Percentiles rank a stretch among this genome's conserved stretches.
Conservation (phyloP, 257 asterid genomes). For the Primulina eburnea region DNA sequence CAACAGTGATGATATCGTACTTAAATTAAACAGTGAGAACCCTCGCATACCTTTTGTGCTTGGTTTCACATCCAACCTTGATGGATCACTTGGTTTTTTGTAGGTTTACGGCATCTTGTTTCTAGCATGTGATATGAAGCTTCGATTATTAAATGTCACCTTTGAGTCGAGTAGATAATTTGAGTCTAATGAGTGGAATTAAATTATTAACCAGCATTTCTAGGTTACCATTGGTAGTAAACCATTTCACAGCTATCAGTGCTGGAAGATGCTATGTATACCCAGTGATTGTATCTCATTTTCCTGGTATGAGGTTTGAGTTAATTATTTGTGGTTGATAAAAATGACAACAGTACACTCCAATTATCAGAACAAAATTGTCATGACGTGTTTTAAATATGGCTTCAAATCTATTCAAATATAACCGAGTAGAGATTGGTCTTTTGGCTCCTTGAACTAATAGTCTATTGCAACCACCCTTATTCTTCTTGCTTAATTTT, state of each 20-base stretch:
- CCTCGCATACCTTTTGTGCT: background rate
- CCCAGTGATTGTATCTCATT: constrained; percentile 1
- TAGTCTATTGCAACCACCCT: constrained; percentile 19
- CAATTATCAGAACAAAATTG: background rate
- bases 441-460: constrained; percentile 21
- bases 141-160: background rate
- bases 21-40: too few relatives aligned
- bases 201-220: constrained; percentile 16
- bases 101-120: background rate
- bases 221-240: constrained; percentile 5
- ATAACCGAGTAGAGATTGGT: constrained; percentile 9
- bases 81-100: background rate
- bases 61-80: background rate
- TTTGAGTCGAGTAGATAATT: background rate
- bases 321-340: constrained; percentile 9
- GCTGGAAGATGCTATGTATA: background rate
- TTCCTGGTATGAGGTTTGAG: background rate
- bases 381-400: constrained; percentile 2
- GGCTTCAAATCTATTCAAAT: constrained; percentile 13
- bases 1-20: background rate
- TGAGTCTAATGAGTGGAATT: constrained; percentile 12
- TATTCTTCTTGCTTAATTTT: constrained; percentile 28
- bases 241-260: constrained; percentile 10
- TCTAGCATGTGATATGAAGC: background rate
- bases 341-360: background rate